Conservation (phyloP, 495 filamentous ascomycete genomes). For the Trypethelium eluteriae region DNA sequence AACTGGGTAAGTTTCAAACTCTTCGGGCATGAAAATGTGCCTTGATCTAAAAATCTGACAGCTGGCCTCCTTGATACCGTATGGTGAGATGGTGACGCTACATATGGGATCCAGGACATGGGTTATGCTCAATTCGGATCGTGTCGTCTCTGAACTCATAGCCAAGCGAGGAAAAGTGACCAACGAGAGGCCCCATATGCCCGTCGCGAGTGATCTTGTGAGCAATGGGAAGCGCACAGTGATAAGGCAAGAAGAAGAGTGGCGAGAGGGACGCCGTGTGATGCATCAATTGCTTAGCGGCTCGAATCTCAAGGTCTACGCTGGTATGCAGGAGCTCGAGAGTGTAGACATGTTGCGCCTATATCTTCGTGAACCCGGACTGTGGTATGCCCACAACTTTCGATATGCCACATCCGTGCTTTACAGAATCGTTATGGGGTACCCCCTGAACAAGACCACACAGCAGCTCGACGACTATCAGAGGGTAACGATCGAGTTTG, state of each 20-base stretch:
- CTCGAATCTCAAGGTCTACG: slow-evolving; percentile 33
- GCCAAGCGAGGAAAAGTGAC: slow-evolving; percentile 33
- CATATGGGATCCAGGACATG: slow-evolving; percentile 35
- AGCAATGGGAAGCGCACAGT: slow-evolving; percentile 31
- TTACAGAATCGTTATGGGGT: slow-evolving; percentile 34
- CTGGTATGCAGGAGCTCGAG: slow-evolving; percentile 37
- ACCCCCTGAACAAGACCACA: slow-evolving; percentile 23
- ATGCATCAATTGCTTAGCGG: slow-evolving; percentile 42
- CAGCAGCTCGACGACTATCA: slow-evolving; percentile 31
- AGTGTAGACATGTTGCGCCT: slow-evolving; percentile 35
- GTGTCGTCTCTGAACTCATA: slow-evolving; percentile 35
- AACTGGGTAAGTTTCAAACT: slow-evolving; percentile 12
- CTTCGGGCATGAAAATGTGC: slow-evolving; percentile 9
- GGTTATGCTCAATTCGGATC: slow-evolving; percentile 35
- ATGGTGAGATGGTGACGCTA: slow-evolving; percentile 38
- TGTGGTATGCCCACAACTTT: slow-evolving; percentile 39
- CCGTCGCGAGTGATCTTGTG: slow-evolving; percentile 36
- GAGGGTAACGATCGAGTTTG: slow-evolving; percentile 28
- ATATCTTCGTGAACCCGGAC: slow-evolving; percentile 34
- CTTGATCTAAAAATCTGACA: slow-evolving; percentile 7
- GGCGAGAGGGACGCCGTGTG: slow-evolving; percentile 36
- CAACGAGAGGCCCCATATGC: slow-evolving; percentile 33
- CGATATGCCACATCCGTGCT: slow-evolving; percentile 41
- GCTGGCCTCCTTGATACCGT: slow-evolving; percentile 22
- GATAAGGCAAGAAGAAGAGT: slow-evolving; percentile 27